Evolutionary conservation across 2,329 filamentous ascomycete species (phyloP).

Genomic region (Raffaelea albimanens): DNA sequence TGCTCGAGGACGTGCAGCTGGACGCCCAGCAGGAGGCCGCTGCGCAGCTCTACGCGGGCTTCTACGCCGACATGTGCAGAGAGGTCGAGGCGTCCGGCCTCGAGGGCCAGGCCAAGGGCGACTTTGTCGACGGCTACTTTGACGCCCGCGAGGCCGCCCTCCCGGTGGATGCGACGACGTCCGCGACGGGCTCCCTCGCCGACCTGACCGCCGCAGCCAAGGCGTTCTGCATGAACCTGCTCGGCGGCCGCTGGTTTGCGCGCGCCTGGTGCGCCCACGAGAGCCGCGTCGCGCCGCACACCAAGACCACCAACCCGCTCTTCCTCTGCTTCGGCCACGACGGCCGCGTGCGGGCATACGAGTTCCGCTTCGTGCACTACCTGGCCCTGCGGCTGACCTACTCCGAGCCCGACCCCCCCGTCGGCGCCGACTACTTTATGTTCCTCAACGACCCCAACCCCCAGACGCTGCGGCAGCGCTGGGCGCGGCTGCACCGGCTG

Average conservation of each 20-base stretch:
- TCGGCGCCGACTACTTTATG: neutral
- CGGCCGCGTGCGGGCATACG: slow-evolving; percentile 11
- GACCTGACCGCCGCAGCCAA: no score
- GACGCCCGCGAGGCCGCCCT: slow-evolving; percentile 3
- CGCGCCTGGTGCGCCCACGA: slow-evolving; percentile 19
- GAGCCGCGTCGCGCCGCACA: slow-evolving; percentile 13
- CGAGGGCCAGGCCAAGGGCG: slow-evolving; percentile 8
- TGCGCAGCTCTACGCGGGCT: slow-evolving; percentile 10
- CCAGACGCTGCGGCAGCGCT: slow-evolving; percentile 9
- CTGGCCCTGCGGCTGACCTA: slow-evolving; percentile 6
- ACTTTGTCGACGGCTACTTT: slow-evolving; percentile 11
- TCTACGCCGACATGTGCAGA: slow-evolving; percentile 12
- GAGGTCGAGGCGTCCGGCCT: slow-evolving; percentile 5
- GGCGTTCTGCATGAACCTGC: slow-evolving; percentile 11
- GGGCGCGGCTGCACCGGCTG: neutral
- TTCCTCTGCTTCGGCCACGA: slow-evolving; percentile 14
- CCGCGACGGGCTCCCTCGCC: neutral
- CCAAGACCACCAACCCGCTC: slow-evolving; percentile 14
- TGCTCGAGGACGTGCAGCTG: slow-evolving; percentile 17
- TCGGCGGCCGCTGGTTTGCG: slow-evolving; percentile 14
- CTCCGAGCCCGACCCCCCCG: neutral
- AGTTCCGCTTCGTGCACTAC: slow-evolving; percentile 16
- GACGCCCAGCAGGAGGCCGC: slow-evolving; percentile 8
- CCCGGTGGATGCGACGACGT: neutral
- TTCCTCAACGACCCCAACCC: slow-evolving; percentile 8